Evolutionary conservation across 2,329 filamentous ascomycete genomes (phyloP).

Genomic region (Penicillium sumatraense): DNA sequence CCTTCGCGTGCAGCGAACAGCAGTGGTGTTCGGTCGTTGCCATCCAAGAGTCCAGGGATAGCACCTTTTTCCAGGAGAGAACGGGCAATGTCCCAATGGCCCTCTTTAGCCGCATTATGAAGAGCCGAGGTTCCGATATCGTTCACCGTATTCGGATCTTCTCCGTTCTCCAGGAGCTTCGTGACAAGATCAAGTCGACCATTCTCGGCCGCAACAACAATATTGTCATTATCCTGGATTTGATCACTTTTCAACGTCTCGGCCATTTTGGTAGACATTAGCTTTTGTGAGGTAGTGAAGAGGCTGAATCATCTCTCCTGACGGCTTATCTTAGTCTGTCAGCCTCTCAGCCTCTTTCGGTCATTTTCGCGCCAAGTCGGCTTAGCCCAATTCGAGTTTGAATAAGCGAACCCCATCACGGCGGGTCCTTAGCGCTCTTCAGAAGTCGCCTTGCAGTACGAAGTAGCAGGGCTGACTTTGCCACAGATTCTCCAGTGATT

Average conservation of each 20-base stretch:
- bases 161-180: constrained; percentile 6
- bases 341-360: neutral
- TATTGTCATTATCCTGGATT: neutral
- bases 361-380: neutral
- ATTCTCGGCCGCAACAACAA: constrained; percentile 7
- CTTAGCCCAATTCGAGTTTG: neutral
- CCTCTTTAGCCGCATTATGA: constrained; percentile 10
- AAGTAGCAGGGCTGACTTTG: neutral
- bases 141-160: constrained; percentile 12
- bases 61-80: constrained; percentile 9
- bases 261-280: neutral
- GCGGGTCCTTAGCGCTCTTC: neutral
- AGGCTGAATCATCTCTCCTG: neutral
- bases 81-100: constrained; percentile 9
- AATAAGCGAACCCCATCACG: neutral
- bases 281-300: neutral
- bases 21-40: neutral
- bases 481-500: too few relatives aligned
- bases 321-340: neutral
- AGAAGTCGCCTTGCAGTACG: neutral
- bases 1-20: neutral
- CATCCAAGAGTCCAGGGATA: neutral
- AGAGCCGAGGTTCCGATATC: constrained; percentile 11
- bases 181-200: constrained; percentile 9
- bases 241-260: neutral